Evolutionary conservation across 305 asterid species (phyloP), one percentile per base, ranked within the genome.

Genomic region (Striga hermonthica): DNA sequence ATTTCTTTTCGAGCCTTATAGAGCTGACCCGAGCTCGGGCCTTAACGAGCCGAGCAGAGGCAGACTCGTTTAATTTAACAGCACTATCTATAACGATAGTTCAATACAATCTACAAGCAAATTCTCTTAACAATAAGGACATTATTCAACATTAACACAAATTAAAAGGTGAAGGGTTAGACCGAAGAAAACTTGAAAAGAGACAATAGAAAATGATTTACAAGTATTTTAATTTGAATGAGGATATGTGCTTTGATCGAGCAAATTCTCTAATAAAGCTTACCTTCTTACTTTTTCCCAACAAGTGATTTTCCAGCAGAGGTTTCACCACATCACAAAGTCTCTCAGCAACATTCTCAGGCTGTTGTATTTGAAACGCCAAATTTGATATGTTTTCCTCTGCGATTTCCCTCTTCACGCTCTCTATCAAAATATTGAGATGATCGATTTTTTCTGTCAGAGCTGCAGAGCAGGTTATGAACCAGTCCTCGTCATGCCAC

Each of bases 401-500:
- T 62, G 55, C 59, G 67, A 28, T 48, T 35, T 60, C 74, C 57
- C 56, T 71, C 74, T 68, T 70, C 69, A 75, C 65, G 74, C 73
- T 48, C 40, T 57, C 72, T 66, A 81, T 58, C 65, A 60, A 70
- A 10, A 14, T 28, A 55, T 79, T 76, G 38, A 82, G 79, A 55
- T 62, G 53, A 13, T 69, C 63, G 60, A 76, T 81, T 76, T 77
- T 74, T 56, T 81, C 78, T 40, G 41, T 77, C 72, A 80, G 56
- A 75, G 65, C 61, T 65, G 43, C 70, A 69, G 75, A 73, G 76
- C 74, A 76, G 41, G 55, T 59, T 50, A 74, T 63, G 56, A 80
- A 78, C 90, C 81, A 76, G 47, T 64, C 62, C 60, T 75, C 82
- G 62, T 82, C 78, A 67, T 68, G 71, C 80, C 77, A 75, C 71